Conservation (phyloP, 495 filamentous ascomycete species). For the Aspergillus bertholletiae region DNA sequence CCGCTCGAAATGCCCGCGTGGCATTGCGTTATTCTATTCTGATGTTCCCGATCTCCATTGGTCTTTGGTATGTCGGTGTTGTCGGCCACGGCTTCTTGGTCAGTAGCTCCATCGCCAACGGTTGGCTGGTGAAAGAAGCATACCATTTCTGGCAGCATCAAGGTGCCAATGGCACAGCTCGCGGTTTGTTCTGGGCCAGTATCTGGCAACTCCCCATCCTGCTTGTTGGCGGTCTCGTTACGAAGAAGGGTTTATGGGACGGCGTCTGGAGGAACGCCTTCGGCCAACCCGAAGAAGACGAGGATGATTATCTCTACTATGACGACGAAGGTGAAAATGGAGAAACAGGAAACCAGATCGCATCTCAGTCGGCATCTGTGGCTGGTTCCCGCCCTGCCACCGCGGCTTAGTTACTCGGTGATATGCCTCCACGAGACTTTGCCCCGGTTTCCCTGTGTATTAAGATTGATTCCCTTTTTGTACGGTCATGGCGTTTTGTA, state of each 20-base stretch:
- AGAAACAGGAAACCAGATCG: not conserved
- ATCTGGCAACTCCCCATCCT: slow-evolving; percentile 94
- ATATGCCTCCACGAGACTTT: not conserved
- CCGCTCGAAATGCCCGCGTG: slow-evolving; percentile 76
- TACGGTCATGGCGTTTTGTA: slow-evolving; percentile 15
- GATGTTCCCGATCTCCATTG: slow-evolving; percentile 85
- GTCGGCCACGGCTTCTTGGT: slow-evolving; percentile 86
- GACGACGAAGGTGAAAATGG: slow-evolving; percentile 32
- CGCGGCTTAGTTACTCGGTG: not conserved
- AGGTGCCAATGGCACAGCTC: slow-evolving; percentile 76
- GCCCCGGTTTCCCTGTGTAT: slow-evolving; percentile 7
- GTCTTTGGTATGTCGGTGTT: slow-evolving; percentile 73
- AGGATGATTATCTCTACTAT: slow-evolving; percentile 39
- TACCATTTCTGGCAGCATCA: slow-evolving; percentile 76
- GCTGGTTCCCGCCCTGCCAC: slow-evolving; percentile 2
- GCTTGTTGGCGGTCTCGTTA: slow-evolving; percentile 84
- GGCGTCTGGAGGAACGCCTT: slow-evolving; percentile 69
- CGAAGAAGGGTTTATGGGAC: slow-evolving; percentile 94
- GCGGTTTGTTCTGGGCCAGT: slow-evolving; percentile 92
- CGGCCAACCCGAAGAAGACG: slow-evolving; percentile 46
- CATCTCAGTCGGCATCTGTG: not conserved
- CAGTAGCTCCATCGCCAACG: slow-evolving; percentile 77
- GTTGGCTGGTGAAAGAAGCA: slow-evolving; percentile 81
- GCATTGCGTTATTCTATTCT: slow-evolving; percentile 82
- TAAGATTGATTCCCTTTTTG: slow-evolving; percentile 14